Conservation (phyloP, 257 asterid genomes). For the Paulownia fortunei region DNA sequence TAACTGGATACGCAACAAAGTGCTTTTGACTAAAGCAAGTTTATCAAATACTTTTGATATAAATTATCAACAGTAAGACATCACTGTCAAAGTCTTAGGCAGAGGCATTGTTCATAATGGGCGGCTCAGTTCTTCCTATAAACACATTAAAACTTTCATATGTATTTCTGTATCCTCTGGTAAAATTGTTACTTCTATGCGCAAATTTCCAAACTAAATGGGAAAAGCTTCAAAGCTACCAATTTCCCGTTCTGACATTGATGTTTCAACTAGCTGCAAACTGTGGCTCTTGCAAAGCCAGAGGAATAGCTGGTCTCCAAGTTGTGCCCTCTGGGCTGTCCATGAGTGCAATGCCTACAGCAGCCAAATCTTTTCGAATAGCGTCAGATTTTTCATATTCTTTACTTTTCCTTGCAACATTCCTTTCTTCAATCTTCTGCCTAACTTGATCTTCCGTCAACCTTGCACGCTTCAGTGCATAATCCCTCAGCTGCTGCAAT, state of each 20-base stretch:
- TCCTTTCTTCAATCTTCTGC: conserved; percentile 52
- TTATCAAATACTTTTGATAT: neutral
- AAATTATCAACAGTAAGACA: neutral
- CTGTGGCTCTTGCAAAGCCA: conserved; percentile 46
- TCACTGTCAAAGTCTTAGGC: neutral
- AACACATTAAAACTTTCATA: neutral
- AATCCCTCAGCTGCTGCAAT: conserved; percentile 66
- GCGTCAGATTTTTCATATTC: conserved; percentile 85
- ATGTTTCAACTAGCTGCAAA: conserved; percentile 39
- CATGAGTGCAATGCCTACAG: conserved; percentile 84
- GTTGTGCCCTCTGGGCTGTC: conserved; percentile 71
- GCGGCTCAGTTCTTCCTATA: neutral
- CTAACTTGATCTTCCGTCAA: conserved; percentile 70
- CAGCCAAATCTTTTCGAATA: conserved; percentile 78
- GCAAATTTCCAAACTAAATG: neutral
- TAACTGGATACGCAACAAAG: neutral
- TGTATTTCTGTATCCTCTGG: conserved; percentile 3
- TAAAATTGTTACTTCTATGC: neutral
- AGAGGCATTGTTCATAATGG: no score
- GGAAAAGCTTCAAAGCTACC: neutral
- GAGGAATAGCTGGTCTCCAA: conserved; percentile 60
- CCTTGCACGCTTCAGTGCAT: conserved; percentile 78
- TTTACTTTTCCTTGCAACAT: conserved; percentile 69
- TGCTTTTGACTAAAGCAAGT: neutral
- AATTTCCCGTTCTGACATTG: neutral